Evolutionary conservation across 306 rosid species (phyloP), one percentile per base, ranked within the genome.

Genomic region (Potentilla sterilis): DNA sequence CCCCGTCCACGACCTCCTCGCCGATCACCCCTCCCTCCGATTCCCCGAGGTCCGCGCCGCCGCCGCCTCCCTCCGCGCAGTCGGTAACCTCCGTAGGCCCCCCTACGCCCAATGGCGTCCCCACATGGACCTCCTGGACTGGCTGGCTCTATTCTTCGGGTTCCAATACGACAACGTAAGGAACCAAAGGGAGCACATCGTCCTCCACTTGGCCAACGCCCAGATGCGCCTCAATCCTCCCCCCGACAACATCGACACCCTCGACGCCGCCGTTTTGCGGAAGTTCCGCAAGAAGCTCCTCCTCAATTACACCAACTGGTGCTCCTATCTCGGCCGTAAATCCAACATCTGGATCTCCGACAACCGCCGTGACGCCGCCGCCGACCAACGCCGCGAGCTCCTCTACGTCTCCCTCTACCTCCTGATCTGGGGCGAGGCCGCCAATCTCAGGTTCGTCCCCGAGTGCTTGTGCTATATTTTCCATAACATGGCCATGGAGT

Each of bases 181-280:
- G 11, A 95, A 95, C 86, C 98, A 95, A 85, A 83, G 98, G n/a
- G 98, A 95, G 85, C 98, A 95, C 73, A 73, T 95, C 0, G 94
- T 92, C 1, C 98, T 95, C 72, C 98, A 95, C 85, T 88, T 95
- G 4, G 97, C 96, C 19, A 95, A 95, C 80, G 96, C 96, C 32
- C 97, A 95, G 95, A 92, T 95, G 98, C 95, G 98, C 9, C 89
- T 92, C 66, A 83, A 83, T 6, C 96, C 96, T 75, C 96, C 98
- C 24, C 97, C 98, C 21, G 97, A 92, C 78, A 95, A 90, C 83
- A 90, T 92, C 70, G 98, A 95, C 61, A 82, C 85, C 1, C 85
- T 95, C 4, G 97, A 95, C 59, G 86, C 73, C 57, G 6, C 44
- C 59, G 98, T 92, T 41, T 77, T 95, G 74, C 90, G 96, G 11